Conservation (phyloP, 345 rosid species). For the Acer negundo region DNA sequence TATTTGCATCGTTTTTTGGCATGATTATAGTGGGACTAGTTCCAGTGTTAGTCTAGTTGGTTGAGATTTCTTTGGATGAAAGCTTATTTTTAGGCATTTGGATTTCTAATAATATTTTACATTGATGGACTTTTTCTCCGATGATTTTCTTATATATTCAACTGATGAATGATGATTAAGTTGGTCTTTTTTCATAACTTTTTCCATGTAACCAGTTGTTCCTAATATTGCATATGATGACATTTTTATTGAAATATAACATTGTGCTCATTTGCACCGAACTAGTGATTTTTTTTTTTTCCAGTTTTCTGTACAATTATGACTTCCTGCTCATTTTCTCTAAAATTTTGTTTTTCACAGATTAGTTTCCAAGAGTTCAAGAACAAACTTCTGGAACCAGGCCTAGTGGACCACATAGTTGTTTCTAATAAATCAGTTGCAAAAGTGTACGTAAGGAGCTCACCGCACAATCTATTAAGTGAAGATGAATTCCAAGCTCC, state of each 20-base stretch:
- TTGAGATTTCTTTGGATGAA: neutral
- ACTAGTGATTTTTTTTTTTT: neutral
- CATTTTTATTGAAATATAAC: neutral
- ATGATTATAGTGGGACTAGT: neutral
- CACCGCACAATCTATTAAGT: conserved; percentile 44
- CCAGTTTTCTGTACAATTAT: neutral
- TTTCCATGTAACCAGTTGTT: neutral
- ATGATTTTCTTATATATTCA: neutral
- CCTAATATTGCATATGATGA: neutral
- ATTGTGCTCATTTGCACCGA: neutral
- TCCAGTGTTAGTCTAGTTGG: neutral
- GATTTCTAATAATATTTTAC: neutral
- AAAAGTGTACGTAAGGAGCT: conserved; percentile 73
- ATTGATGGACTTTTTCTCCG: neutral
- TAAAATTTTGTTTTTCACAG: conserved; percentile 40
- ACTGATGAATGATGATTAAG: neutral
- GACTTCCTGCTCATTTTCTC: neutral
- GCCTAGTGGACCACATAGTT: conserved; percentile 88
- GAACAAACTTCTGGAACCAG: conserved; percentile 93
- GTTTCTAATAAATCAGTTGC: conserved; percentile 91
- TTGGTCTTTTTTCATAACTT: neutral
- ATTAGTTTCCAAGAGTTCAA: conserved; percentile 97
- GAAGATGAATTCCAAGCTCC: conserved; percentile 48
- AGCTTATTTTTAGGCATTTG: neutral
- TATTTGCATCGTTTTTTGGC: neutral